Evolutionary conservation across 768 basidiomycete genomes (phyloP), one percentile per base, ranked within the genome.

Genomic region (Suillus discolor): DNA sequence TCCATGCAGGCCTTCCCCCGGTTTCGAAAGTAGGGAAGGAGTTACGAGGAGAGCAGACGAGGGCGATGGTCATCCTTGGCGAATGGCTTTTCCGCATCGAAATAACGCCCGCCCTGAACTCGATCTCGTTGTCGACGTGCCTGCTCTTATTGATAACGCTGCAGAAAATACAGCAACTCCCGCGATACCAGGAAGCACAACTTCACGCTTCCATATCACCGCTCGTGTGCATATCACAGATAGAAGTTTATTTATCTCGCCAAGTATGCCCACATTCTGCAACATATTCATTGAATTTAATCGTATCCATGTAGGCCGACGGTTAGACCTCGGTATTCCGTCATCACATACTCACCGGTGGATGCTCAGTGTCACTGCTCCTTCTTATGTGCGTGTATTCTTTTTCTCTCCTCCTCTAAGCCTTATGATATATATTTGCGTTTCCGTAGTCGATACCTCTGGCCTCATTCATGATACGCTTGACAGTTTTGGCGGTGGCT

Each of bases 121-220:
- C 7, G 81, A 83, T 65, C 70, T 72, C 12, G 67, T 67, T 20
- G 61, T 71, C 5, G 70, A 77, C 47, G 23, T 57, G 2, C 45
- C 62, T 15, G 53, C 55, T 20, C 69, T 72, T n/a, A 68, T 67
- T n/a, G 61, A 71, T 7, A 70, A 77, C 42, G 25, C 49, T 6
- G 38, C 59, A 31, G 53, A 54, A 13, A 39, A 45, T 6, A 38
- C 34, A 2, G 36, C 41, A 38, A 28, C 20, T 6, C 70, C 71
- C 42, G 51, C 67, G 6, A 60, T 60, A 25, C 57, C 57, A 41
- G 71, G 69, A 28, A 69, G 68, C 51, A 65, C 66, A 25, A 65
- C 74, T 31, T 75, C 79, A 25, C 77, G 84, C 39, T 85, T 86
- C 69, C 85, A 84, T 63, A 79, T 86, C 57, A 73, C 69, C 15